Conservation (phyloP, 177 flowering plant genomes). For the Tripterygium wilfordii region DNA sequence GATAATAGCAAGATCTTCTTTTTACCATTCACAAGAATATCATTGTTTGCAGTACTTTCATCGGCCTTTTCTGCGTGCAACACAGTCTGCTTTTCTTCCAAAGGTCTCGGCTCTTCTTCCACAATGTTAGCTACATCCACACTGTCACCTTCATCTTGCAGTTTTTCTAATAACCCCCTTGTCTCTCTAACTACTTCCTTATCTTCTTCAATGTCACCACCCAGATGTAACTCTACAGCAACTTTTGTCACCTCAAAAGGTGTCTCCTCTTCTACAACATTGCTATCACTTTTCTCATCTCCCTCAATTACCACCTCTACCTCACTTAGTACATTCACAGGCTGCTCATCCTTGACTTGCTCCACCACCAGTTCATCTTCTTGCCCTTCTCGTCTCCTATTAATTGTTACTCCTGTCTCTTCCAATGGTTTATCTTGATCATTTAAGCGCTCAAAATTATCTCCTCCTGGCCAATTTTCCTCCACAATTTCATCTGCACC, state of each 20-base stretch:
- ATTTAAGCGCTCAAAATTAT: neutral
- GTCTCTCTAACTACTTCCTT: constrained; percentile 10
- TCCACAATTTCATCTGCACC: neutral
- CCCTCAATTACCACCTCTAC: constrained; percentile 8
- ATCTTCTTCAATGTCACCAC: constrained; percentile 1
- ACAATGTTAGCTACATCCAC: constrained; percentile 3
- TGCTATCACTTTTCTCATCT: constrained; percentile 2
- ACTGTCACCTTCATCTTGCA: constrained; percentile 12
- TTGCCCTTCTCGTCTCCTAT: neutral
- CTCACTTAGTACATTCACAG: neutral
- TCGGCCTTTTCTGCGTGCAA: constrained; percentile 3
- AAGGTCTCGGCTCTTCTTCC: too few relatives aligned
- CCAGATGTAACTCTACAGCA: neutral
- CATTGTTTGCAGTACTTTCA: constrained; percentile 2
- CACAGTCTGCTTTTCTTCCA: neutral
- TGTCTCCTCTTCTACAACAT: constrained; percentile 2
- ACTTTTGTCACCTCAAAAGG: constrained; percentile 9
- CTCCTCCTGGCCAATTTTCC: constrained; percentile 4
- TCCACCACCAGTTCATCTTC: neutral
- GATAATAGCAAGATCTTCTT: neutral
- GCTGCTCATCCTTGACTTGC: neutral
- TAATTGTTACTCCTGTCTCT: neutral
- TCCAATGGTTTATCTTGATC: neutral
- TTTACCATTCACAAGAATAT: neutral
- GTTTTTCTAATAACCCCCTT: constrained; percentile 12